These are phyloP conservation scores for Spencermartinsiella ligniputridi DNA, from an alignment of 1,139 yeast genomes.

Conservation along the genomic window DNA sequence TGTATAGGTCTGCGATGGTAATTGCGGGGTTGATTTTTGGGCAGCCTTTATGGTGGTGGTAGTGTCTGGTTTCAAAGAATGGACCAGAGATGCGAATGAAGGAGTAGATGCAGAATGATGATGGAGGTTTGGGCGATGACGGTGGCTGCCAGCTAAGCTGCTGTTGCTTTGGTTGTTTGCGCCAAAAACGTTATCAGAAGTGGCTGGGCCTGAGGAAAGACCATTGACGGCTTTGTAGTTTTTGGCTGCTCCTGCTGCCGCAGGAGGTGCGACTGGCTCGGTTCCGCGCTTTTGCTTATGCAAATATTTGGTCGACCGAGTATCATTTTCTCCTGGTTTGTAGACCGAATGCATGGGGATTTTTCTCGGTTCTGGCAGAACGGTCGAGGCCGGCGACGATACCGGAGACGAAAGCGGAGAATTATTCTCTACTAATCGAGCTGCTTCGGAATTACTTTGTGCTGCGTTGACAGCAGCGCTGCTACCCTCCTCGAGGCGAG, in stretches of 20 bases:
- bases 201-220: not conserved
- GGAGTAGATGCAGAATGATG: not conserved
- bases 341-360: conserved; percentile 7
- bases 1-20: not conserved
- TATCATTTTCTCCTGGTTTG: conserved; percentile 12
- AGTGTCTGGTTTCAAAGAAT: no score
- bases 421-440: no score
- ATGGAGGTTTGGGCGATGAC: not conserved
- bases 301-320: conserved; percentile 16
- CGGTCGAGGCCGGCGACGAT: not conserved
- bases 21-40: not conserved
- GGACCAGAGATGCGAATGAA: not conserved
- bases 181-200: not conserved
- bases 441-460: no score
- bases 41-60: no score
- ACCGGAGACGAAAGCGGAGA: not conserved
- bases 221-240: not conserved
- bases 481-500: no score
- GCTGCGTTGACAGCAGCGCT: no score
- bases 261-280: not conserved
- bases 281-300: conserved; percentile 15
- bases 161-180: not conserved
- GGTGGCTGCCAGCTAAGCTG: not conserved
- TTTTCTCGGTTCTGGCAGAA: not conserved
- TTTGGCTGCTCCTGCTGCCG: no score